Base-by-base conservation (phyloP, 768 basidiomycete genomes). In the Naematelia aurantialba region DNA sequence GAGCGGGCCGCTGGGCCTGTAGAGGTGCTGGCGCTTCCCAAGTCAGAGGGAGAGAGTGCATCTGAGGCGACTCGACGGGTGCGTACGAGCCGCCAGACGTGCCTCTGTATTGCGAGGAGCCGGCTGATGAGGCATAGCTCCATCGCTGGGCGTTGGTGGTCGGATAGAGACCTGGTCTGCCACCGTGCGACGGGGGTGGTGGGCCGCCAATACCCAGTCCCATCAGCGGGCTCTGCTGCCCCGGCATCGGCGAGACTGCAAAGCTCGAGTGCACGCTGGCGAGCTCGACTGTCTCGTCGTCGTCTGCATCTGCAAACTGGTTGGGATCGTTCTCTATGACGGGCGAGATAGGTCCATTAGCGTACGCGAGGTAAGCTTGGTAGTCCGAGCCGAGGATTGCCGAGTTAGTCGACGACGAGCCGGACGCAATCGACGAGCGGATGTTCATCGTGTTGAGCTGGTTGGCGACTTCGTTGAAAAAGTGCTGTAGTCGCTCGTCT, bases 401-500 rank as follows among this genome's bases (percentile, higher is more conserved):
- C 3, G 68, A 67, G 31, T 45, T 55, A 27, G 61, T 63, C 17
- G 60, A 56, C 10, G 74, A 68, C 12, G 74, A 73, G 12, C 62
- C 65, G 10, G 73, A 72, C 10, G 70, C 73, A 51, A 74, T 65
- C 1, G 78, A 78, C 10, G 83, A 81, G 51, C 82, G 82, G 39
- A 81, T 80, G 68, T 88, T 85, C 79, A 91, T 84, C 45, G 82
- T 82, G 67, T 86, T 85, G 56, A 92, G 82, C 72, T 89, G 88
- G 48, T 87, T 84, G 5, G 85, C 87, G 47, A 92, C 85, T 74
- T 93, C 89, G 55, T 87, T 82, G 77, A 92, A 89, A 79, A 93
- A 93, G 47, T 84, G 78, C 65, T 91, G 89, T 68, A 94, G 84
- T 46, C 83, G 85, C 53, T 84, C 84, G 68, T 91, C 87, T 65